These are phyloP conservation scores for Starmerella asiatica DNA, from an alignment of 805 yeast genomes.

Conservation along the genomic window DNA sequence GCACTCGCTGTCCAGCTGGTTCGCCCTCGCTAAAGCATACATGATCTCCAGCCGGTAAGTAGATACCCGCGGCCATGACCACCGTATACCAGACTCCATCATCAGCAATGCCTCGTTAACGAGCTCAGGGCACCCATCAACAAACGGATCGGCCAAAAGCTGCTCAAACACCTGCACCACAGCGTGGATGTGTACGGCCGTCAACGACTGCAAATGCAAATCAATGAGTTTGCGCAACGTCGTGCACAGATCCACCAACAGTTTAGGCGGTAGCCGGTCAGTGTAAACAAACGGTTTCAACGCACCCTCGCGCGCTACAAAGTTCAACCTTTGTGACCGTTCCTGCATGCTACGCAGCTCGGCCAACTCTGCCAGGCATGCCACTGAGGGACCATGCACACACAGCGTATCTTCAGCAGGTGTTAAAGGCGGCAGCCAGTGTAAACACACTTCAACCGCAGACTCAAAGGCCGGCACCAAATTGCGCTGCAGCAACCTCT, in stretches of 20 bases:
- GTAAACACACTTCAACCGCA: conserved; percentile 21
- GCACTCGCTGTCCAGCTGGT: conserved; percentile 9
- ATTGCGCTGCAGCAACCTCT: conserved; percentile 19
- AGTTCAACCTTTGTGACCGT: conserved; percentile 10
- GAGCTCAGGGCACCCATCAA: conserved; percentile 17
- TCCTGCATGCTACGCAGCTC: not conserved
- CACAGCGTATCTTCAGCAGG: conserved; percentile 13
- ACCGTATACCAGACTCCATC: conserved; percentile 11
- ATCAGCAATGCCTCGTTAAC: conserved; percentile 9
- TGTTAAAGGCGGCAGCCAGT: conserved; percentile 26
- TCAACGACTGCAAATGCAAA: conserved; percentile 11
- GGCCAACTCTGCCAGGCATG: conserved; percentile 34
- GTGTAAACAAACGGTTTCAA: conserved; percentile 21
- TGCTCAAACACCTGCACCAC: conserved; percentile 19
- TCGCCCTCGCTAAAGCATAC: conserved; percentile 20
- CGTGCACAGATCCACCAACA: conserved; percentile 14
- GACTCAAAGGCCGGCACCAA: conserved; percentile 24
- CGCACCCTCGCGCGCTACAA: conserved; percentile 22
- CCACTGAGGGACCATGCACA: conserved; percentile 28
- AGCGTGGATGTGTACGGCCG: conserved; percentile 20
- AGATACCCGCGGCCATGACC: conserved; percentile 22
- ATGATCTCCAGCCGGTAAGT: conserved; percentile 23
- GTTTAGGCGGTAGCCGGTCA: conserved; percentile 15
- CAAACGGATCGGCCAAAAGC: conserved; percentile 25
- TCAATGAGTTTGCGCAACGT: conserved; percentile 11